Conservation (phyloP, 1,284 basidiomycete genomes). For the Gastroboletus turbinatus region DNA sequence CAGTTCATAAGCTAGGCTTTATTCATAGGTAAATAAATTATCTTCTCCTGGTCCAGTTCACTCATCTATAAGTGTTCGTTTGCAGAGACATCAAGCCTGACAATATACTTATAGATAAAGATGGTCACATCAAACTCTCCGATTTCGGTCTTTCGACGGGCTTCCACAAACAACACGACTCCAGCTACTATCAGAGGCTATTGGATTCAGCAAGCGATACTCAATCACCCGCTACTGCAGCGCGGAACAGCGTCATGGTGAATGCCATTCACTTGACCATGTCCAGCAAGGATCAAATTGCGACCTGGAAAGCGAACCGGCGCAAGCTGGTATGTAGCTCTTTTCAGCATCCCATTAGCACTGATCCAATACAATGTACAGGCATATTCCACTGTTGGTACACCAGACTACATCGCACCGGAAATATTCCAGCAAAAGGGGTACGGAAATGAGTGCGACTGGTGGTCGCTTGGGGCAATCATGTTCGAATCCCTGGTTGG, state of each 20-base stretch:
- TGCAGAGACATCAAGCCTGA: slow-evolving; percentile 92
- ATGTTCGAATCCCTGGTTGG: slow-evolving; percentile 99
- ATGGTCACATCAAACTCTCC: slow-evolving; percentile 92
- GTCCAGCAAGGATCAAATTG: slow-evolving; percentile 86
- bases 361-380: slow-evolving; percentile 29
- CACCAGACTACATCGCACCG: slow-evolving; percentile 98
- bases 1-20: slow-evolving; percentile 90
- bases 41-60: neutral
- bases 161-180: slow-evolving; percentile 93
- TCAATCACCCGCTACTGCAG: slow-evolving; percentile 34
- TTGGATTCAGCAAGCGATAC: slow-evolving; percentile 46
- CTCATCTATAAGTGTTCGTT: neutral
- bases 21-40: slow-evolving; percentile 68
- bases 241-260: slow-evolving; percentile 83
- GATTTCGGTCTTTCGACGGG: slow-evolving; percentile 95
- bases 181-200: slow-evolving; percentile 85
- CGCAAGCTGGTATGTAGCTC: slow-evolving; percentile 75
- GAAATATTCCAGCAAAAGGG: slow-evolving; percentile 98
- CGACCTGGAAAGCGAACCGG: slow-evolving; percentile 99
- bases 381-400: slow-evolving; percentile 99
- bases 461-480: slow-evolving; percentile 97
- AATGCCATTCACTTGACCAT: slow-evolving; percentile 93
- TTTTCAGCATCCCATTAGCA: neutral
- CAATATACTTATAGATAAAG: slow-evolving; percentile 91
- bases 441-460: slow-evolving; percentile 97